Percentiles rank a stretch among this genome's conserved stretches.
Conservation (phyloP, 768 basidiomycete genomes). For the Russula sp. region DNA sequence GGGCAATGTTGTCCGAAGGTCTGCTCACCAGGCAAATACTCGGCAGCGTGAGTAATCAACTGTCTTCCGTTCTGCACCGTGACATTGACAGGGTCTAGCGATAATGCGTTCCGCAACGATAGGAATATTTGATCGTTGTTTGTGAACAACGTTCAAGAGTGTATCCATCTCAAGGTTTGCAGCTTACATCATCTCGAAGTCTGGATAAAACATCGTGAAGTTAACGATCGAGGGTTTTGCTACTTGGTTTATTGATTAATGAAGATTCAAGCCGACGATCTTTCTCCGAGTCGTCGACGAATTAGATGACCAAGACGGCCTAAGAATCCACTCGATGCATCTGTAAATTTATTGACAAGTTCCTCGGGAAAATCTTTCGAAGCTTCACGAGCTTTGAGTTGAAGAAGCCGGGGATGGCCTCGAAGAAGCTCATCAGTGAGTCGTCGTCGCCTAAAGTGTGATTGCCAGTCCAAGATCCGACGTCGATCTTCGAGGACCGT, state of each 20-base stretch:
- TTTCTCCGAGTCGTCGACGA: too few relatives aligned
- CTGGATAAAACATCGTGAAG: not conserved
- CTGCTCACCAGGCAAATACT: not conserved
- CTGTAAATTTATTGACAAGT: too few relatives aligned
- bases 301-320: too few relatives aligned
- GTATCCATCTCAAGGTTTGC: not conserved
- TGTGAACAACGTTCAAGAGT: not conserved
- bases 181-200: too few relatives aligned
- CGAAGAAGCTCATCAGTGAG: slow-evolving; percentile 1
- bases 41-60: not conserved
- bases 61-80: not conserved
- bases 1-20: not conserved
- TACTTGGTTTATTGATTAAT: too few relatives aligned
- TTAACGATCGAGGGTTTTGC: too few relatives aligned
- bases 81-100: not conserved
- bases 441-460: not conserved
- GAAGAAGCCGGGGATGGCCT: slow-evolving; percentile 1
- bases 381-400: not conserved
- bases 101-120: not conserved
- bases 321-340: too few relatives aligned
- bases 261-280: too few relatives aligned
- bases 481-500: not conserved
- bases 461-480: not conserved
- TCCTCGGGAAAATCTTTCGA: not conserved
- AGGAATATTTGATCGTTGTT: too few relatives aligned